Base-by-base conservation (phyloP, 805 yeast species). In the Schwanniomyces polymorphus region DNA sequence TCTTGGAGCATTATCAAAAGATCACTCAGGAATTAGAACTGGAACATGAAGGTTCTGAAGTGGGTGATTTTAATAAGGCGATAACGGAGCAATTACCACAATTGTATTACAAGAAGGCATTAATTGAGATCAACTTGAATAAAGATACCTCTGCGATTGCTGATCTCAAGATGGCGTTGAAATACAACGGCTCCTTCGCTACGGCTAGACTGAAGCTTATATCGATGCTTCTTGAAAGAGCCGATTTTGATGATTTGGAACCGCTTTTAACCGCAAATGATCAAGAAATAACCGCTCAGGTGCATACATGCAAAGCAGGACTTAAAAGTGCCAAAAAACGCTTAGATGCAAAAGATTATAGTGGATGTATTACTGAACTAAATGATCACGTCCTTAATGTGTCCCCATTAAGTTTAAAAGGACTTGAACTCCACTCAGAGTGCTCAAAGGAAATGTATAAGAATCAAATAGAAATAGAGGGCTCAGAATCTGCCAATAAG, bases 51-150 rank as follows among this genome's bases (percentile, higher is more conserved):
- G 39, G 40, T 12, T 2, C n/a, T 14, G 41, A 38, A 6, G 18
- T 11, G 11, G 26, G 17, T 10, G 26, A 14, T 21, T 28, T 46
- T 17, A 27, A 42, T 31, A 47, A 33, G 17, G 43, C 34, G 18
- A 37, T 43, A 9, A 47, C 31, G 40, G 50, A 59, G 7, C 50
- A 56, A 5, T 49, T 78, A 14, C 64, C 82, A 0, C 79, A 76
- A 51, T 62, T 84, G 1, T 74, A 76, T 50, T 83, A 79, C 59
- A 84, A 81, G 58, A 75, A 78, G 46, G 91, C 89, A 0, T 59
- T 85, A 38, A 78, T 85, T 2, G 85, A 84, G 45, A 63, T 83
- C 45, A 75, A 82, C 11, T 57, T 83, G 51, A 81, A 81, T 28
- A 79, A 78, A 48, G 86, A 81, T 27, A 52, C 61, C 27, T 68